phyloP scores from a whole-genome alignment of 352 stramenopile genomes.

The Hyaloperonospora arabidopsidis region DNA sequence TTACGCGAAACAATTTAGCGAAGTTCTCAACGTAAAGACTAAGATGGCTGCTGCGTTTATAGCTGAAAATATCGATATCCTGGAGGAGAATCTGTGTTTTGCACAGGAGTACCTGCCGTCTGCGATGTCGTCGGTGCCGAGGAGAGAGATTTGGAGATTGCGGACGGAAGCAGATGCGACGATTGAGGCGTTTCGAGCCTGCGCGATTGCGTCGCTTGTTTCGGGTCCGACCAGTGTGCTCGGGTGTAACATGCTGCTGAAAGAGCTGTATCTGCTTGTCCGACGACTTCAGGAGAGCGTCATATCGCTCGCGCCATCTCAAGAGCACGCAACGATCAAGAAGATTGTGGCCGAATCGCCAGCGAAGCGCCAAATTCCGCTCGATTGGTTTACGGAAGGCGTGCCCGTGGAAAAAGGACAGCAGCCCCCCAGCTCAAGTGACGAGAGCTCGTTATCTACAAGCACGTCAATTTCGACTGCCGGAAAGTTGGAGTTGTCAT shows the following conservation, averaged over 20 bases:
- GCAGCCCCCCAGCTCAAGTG: constrained; percentile 26
- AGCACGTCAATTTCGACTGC: constrained; percentile 32
- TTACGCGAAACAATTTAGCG: constrained; percentile 47
- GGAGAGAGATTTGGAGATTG: constrained; percentile 52
- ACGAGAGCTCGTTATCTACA: constrained; percentile 31
- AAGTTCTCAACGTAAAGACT: constrained; percentile 36
- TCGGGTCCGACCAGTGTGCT: constrained; percentile 44
- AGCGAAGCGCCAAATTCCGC: constrained; percentile 58
- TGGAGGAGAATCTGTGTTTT: constrained; percentile 61
- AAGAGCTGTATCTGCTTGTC: constrained; percentile 53
- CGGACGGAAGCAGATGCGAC: constrained; percentile 30
- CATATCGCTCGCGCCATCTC: constrained; percentile 48
- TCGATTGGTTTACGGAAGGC: constrained; percentile 70
- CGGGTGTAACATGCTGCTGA: constrained; percentile 56
- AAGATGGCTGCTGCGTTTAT: constrained; percentile 39
- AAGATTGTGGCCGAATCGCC: constrained; percentile 61
- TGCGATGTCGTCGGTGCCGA: constrained; percentile 39
- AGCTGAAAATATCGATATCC: constrained; percentile 49
- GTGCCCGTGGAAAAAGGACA: constrained; percentile 23
- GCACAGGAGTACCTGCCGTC: constrained; percentile 58
- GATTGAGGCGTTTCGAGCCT: constrained; percentile 33
- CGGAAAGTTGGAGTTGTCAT: constrained; percentile 32
- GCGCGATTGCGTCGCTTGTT: constrained; percentile 21
- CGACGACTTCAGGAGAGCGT: constrained; percentile 48
- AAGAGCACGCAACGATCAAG: constrained; percentile 67